These are phyloP conservation scores for Oryza meyeriana DNA, from an alignment of 176 grass and related monocot genomes.

Conservation along the genomic window DNA sequence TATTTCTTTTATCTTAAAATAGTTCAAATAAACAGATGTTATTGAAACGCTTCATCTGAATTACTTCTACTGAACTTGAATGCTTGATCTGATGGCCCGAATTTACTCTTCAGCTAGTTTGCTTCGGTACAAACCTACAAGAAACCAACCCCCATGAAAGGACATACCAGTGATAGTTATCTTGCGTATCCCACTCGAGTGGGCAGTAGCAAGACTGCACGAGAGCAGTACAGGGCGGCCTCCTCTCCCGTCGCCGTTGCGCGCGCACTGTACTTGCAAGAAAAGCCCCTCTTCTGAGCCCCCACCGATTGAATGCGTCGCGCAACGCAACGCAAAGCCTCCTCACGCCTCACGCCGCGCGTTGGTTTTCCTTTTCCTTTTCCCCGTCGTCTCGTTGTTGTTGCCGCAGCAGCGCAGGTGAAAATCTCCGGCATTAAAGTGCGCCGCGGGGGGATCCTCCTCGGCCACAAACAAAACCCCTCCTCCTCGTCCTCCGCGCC, in stretches of 20 bases:
- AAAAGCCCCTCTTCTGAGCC: background rate
- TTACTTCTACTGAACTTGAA: background rate
- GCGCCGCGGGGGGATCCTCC: slow-evolving; percentile 39
- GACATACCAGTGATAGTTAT: background rate
- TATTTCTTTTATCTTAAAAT: no score
- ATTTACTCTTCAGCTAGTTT: background rate
- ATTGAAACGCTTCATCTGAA: background rate
- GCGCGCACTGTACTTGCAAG: background rate
- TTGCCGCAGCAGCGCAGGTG: slow-evolving; percentile 28
- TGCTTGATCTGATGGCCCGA: background rate
- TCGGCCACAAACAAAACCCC: slow-evolving; percentile 35
- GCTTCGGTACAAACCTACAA: background rate
- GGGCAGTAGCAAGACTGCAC: background rate
- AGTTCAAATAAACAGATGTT: background rate
- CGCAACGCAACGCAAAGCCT: no score
- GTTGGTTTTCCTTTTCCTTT: background rate
- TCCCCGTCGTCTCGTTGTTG: background rate
- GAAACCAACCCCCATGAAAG: background rate
- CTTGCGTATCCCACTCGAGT: background rate
- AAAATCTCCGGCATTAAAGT: slow-evolving; percentile 43
- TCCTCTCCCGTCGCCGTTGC: background rate
- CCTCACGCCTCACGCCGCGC: background rate
- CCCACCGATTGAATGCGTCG: background rate
- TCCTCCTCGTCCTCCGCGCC: slow-evolving; percentile 37
- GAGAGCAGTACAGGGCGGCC: no score